A percentile compares a stretch with the other conserved stretches of the same genome.
phyloP scores from a whole-genome alignment of 2,329 filamentous ascomycete genomes.

The Ophiosphaerella korrae region DNA sequence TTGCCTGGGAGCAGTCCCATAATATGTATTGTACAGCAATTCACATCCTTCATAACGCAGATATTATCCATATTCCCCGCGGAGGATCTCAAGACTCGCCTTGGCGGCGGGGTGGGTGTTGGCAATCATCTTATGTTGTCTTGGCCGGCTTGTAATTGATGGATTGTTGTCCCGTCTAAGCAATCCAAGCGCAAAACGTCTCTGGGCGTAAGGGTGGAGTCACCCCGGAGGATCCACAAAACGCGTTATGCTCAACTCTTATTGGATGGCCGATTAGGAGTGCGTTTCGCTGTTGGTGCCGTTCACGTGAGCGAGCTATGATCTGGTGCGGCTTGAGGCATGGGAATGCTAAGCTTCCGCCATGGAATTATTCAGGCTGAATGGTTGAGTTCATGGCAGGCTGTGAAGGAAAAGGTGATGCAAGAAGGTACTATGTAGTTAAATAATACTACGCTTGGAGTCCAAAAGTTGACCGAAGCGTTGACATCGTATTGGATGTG shows the following conservation, averaged over 20 bases:
- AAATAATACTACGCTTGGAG: not conserved
- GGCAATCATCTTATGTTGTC: conserved; percentile 7
- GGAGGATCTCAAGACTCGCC: conserved; percentile 5
- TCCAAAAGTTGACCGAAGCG: not conserved
- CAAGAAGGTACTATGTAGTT: too few species aligned
- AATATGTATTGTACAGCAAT: too few species aligned
- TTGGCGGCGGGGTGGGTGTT: conserved; percentile 10
- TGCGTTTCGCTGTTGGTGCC: not conserved
- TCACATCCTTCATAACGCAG: too few species aligned
- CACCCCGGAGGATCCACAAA: not conserved
- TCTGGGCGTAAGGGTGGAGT: conserved; percentile 7
- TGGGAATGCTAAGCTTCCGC: conserved; percentile 10
- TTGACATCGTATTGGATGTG: too few species aligned
- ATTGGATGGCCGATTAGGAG: not conserved
- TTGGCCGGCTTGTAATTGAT: conserved; percentile 1
- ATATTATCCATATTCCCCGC: conserved; percentile 27
- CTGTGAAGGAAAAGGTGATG: not conserved
- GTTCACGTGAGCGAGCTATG: not conserved
- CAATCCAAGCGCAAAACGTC: conserved; percentile 11
- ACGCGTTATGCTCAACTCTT: not conserved
- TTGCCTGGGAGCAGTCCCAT: too few species aligned
- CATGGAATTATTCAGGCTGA: conserved; percentile 18
- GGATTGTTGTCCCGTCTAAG: conserved; percentile 12
- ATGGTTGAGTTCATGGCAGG: not conserved
- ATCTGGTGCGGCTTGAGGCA: not conserved